Evolutionary conservation across 768 basidiomycete species (phyloP).

Genomic region (Dictyophora rubrovolvata): DNA sequence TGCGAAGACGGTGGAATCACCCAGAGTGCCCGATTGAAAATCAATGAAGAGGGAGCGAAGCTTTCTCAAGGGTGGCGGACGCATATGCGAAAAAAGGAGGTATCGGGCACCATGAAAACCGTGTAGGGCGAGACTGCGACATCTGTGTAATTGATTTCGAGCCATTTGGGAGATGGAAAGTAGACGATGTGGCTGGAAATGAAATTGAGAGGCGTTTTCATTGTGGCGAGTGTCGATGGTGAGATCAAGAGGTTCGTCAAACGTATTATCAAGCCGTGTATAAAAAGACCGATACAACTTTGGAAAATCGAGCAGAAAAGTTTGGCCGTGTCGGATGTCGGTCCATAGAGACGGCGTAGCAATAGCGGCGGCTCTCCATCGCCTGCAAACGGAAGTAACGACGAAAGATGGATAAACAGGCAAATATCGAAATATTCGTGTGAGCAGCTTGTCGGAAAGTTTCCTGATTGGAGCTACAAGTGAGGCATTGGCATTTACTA

Average conservation of each 20-base stretch:
- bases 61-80: background rate
- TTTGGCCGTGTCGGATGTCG: background rate
- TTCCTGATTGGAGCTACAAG: background rate
- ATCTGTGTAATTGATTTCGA: background rate
- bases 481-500: background rate
- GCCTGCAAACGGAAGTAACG: background rate
- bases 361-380: background rate
- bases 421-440: background rate
- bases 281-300: background rate
- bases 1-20: background rate
- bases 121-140: background rate
- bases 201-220: background rate
- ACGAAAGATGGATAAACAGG: background rate
- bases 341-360: background rate
- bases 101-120: background rate
- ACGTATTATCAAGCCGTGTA: background rate
- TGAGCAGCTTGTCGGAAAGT: background rate
- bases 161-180: background rate
- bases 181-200: background rate
- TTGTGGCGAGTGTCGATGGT: background rate
- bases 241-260: background rate
- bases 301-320: background rate
- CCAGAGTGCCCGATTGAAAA: background rate
- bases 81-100: background rate
- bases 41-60: background rate